phyloP scores from a whole-genome alignment of 2,329 filamentous ascomycete species.

The Chaetomium strumarium region DNA sequence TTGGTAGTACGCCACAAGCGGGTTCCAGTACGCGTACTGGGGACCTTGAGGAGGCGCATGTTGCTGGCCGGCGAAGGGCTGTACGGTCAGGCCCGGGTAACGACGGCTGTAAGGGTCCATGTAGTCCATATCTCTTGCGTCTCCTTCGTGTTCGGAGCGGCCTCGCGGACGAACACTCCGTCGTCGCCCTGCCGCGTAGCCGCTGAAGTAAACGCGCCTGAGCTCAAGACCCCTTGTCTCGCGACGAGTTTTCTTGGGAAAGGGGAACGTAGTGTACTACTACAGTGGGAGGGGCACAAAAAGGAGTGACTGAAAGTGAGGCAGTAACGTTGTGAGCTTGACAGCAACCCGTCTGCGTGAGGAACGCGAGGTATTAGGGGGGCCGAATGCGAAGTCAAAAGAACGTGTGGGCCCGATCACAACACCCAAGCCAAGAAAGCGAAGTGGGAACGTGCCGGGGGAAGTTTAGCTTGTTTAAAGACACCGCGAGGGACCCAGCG shows the following conservation, averaged over 20 bases:
- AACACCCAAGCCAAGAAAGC: slow-evolving; percentile 20
- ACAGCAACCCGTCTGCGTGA: slow-evolving; percentile 10
- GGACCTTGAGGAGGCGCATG: slow-evolving; percentile 12
- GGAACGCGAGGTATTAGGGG: slow-evolving; percentile 14
- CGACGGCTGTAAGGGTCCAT: slow-evolving; percentile 23
- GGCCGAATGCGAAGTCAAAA: slow-evolving; percentile 18
- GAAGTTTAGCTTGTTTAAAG: slow-evolving; percentile 27
- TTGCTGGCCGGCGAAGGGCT: slow-evolving; percentile 16
- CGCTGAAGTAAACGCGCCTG: neutral
- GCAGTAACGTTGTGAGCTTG: slow-evolving; percentile 6
- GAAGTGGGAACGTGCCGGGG: slow-evolving; percentile 19
- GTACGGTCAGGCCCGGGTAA: slow-evolving; percentile 18
- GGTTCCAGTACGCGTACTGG: slow-evolving; percentile 23
- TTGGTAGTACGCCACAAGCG: slow-evolving; percentile 24
- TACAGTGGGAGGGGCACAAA: slow-evolving; percentile 9
- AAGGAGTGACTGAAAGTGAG: slow-evolving; percentile 26
- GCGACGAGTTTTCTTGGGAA: neutral
- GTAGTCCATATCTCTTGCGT: slow-evolving; percentile 24
- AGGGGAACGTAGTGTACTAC: neutral
- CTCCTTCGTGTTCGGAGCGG: neutral
- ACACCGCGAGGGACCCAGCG: slow-evolving; percentile 19
- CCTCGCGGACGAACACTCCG: neutral
- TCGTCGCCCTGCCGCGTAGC: neutral
- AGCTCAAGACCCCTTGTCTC: no score
- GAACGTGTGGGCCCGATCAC: slow-evolving; percentile 25